Conservation (phyloP, 805 yeast genomes). For the Lipomyces sp. region DNA sequence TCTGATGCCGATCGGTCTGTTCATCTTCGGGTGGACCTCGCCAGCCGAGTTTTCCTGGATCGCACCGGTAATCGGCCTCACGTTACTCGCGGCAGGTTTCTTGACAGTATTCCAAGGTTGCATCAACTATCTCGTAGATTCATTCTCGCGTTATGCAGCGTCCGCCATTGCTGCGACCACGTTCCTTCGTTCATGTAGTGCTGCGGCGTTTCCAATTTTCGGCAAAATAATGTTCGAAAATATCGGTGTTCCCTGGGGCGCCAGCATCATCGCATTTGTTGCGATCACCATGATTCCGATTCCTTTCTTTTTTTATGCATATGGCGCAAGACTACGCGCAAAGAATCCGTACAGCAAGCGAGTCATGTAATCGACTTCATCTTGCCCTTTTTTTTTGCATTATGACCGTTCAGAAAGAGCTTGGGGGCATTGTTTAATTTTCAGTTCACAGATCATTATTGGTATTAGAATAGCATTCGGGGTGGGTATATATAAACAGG, state of each 20-base stretch:
- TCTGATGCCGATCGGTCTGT: slow-evolving; percentile 52
- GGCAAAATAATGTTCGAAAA: slow-evolving; percentile 51
- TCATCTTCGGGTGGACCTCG: slow-evolving; percentile 64
- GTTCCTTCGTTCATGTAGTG: slow-evolving; percentile 55
- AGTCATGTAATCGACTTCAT: slow-evolving; percentile 1
- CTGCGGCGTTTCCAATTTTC: slow-evolving; percentile 60
- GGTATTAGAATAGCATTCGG: no score
- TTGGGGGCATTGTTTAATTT: no score
- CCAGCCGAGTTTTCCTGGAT: slow-evolving; percentile 47
- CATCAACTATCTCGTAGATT: slow-evolving; percentile 58
- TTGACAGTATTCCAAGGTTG: slow-evolving; percentile 56
- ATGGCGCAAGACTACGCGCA: slow-evolving; percentile 44
- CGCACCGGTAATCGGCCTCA: slow-evolving; percentile 56
- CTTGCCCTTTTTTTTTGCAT: no score
- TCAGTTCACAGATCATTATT: no score
- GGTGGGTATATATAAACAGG: no score
- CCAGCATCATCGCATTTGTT: slow-evolving; percentile 50
- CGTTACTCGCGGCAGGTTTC: slow-evolving; percentile 51
- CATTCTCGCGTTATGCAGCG: slow-evolving; percentile 57
- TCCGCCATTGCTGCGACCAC: slow-evolving; percentile 65
- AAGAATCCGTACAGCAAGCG: slow-evolving; percentile 26
- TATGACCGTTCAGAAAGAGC: no score
- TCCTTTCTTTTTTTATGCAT: slow-evolving; percentile 53
- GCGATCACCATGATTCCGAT: slow-evolving; percentile 51
- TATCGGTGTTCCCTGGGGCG: slow-evolving; percentile 54